Conservation (phyloP, 2,329 filamentous ascomycete species). For the Cercospora citrullina region DNA sequence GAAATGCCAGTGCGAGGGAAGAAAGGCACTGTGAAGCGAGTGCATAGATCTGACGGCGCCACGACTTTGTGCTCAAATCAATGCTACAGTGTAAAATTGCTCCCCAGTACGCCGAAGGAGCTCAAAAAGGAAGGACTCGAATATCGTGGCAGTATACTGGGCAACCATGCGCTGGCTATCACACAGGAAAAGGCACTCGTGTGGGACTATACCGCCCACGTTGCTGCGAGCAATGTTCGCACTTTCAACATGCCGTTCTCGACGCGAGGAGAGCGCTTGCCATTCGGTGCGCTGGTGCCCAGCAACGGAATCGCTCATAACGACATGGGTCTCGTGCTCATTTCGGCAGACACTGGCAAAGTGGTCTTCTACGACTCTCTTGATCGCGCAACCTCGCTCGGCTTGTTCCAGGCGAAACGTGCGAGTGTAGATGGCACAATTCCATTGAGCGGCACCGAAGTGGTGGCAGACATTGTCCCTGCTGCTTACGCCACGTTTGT, state of each 20-base stretch:
- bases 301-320: constrained; percentile 73
- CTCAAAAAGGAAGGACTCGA: constrained; percentile 65
- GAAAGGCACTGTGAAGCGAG: constrained; percentile 33
- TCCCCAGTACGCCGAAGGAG: constrained; percentile 77
- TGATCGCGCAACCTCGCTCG: constrained; percentile 80
- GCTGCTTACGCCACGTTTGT: constrained; percentile 87
- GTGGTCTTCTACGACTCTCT: constrained; percentile 96
- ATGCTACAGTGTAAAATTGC: constrained; percentile 80
- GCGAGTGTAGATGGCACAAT: constrained; percentile 76
- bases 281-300: constrained; percentile 79
- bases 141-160: constrained; percentile 41
- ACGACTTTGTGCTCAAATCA: constrained; percentile 69
- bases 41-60: constrained; percentile 35
- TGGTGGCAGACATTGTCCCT: constrained; percentile 72
- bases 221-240: constrained; percentile 70
- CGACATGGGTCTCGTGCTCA: constrained; percentile 81
- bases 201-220: constrained; percentile 76
- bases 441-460: constrained; percentile 72
- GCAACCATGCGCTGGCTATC: constrained; percentile 64
- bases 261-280: constrained; percentile 70
- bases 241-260: constrained; percentile 76
- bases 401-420: constrained; percentile 77
- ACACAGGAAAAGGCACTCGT: constrained; percentile 81
- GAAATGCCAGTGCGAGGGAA: constrained; percentile 31
- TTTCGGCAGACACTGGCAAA: constrained; percentile 80